These are phyloP conservation scores for Azolla pinnata DNA, from an alignment of 75 land plant species.

Conservation along the genomic window DNA sequence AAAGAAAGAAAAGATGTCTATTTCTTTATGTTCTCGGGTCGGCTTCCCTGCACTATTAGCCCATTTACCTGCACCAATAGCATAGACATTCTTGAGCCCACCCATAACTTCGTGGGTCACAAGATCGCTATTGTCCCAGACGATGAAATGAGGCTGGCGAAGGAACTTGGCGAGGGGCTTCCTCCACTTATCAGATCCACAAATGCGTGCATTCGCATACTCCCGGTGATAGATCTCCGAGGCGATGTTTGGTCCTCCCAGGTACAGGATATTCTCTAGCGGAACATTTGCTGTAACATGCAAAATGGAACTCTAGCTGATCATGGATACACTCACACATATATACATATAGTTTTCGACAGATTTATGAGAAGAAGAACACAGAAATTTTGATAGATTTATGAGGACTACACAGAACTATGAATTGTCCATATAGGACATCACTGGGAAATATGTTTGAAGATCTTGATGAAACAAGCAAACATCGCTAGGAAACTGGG, in stretches of 20 bases:
- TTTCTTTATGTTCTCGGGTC: too few relatives aligned
- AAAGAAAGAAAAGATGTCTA: too few relatives aligned
- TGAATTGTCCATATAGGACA: neutral
- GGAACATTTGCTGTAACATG: slow-evolving; percentile 84
- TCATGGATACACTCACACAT: too few relatives aligned
- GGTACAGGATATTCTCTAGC: slow-evolving; percentile 76
- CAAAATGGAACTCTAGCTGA: too few relatives aligned
- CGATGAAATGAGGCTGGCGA: slow-evolving; percentile 91
- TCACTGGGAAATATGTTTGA: neutral
- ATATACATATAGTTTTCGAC: too few relatives aligned
- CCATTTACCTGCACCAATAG: slow-evolving; percentile 85
- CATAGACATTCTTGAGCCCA: slow-evolving; percentile 95
- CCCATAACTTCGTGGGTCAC: slow-evolving; percentile 98
- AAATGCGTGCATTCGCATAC: slow-evolving; percentile 97
- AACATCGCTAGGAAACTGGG: too few relatives aligned
- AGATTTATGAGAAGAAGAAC: too few relatives aligned
- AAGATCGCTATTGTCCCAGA: slow-evolving; percentile 95
- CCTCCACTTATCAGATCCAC: slow-evolving; percentile 93
- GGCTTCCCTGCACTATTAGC: too few relatives aligned
- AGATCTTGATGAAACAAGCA: too few relatives aligned
- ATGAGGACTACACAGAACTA: too few relatives aligned
- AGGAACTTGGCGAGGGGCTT: slow-evolving; percentile 83
- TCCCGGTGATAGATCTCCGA: slow-evolving; percentile 93
- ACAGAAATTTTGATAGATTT: too few relatives aligned
- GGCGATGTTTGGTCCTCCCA: slow-evolving; percentile 99